phyloP scores from a whole-genome alignment of 176 grass and related monocot species.

The Carex cristatella region DNA sequence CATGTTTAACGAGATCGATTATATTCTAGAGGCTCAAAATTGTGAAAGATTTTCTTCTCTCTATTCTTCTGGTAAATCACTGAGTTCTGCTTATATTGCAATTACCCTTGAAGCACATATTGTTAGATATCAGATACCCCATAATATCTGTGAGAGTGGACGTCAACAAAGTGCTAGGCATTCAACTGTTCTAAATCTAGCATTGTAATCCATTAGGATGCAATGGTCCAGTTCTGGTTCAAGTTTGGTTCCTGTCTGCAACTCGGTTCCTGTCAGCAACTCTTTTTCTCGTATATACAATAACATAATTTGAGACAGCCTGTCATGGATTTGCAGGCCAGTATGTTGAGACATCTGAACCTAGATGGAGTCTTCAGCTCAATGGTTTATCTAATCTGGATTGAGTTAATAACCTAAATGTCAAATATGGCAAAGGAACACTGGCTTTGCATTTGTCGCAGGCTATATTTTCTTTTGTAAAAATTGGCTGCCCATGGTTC shows the following conservation, averaged over 20 bases:
- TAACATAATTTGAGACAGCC: not conserved
- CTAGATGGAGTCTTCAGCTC: not conserved
- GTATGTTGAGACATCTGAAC: not conserved
- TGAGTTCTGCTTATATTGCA: not conserved
- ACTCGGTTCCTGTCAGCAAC: not conserved
- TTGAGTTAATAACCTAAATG: not conserved
- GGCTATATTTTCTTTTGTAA: not conserved
- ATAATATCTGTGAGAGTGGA: not conserved
- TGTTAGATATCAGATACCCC: not conserved
- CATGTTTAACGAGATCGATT: slow-evolving; percentile 99
- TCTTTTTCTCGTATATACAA: not conserved
- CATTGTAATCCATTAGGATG: not conserved
- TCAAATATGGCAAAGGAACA: not conserved
- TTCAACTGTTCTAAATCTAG: not conserved
- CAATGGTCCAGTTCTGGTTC: not conserved
- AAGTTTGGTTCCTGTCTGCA: not conserved
- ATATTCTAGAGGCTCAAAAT: slow-evolving; percentile 73
- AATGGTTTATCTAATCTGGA: too few relatives aligned
- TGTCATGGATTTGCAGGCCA: not conserved
- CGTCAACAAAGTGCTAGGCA: not conserved
- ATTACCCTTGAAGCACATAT: not conserved
- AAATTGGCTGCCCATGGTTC: not conserved
- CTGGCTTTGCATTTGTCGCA: not conserved
- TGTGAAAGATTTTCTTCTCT: slow-evolving; percentile 85
- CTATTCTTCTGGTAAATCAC: slow-evolving; percentile 42